Conservation (phyloP, 192 early-diverging fungal genomes). For the Backusella tuberculispora region DNA sequence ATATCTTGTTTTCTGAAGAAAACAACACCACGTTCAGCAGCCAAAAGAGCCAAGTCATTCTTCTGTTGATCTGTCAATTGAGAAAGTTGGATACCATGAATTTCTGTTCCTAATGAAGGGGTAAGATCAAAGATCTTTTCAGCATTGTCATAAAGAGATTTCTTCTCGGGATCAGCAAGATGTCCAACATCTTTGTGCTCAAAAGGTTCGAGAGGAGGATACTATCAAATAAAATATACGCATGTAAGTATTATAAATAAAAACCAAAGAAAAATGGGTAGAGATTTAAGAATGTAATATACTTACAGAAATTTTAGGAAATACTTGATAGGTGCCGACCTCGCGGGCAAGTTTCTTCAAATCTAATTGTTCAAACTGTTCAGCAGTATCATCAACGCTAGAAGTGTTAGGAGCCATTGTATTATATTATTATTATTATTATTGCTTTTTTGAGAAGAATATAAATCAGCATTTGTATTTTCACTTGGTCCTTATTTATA, state of each 20-base stretch:
- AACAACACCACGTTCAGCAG: constrained; percentile 69
- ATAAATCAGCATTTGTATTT: neutral
- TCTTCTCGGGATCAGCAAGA: constrained; percentile 57
- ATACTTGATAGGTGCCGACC: neutral
- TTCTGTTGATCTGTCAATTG: constrained; percentile 63
- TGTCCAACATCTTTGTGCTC: constrained; percentile 39
- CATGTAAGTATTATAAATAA: no score
- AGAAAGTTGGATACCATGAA: constrained; percentile 61
- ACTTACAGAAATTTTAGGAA: constrained; percentile 9
- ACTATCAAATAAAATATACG: neutral
- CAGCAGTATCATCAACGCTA: neutral
- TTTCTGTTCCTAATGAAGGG: constrained; percentile 67
- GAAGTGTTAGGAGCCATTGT: constrained; percentile 13
- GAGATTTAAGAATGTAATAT: neutral
- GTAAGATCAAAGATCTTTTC: constrained; percentile 59
- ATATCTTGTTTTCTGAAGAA: constrained; percentile 72
- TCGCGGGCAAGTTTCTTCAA: constrained; percentile 15
- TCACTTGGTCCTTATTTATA: neutral
- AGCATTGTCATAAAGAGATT: constrained; percentile 56
- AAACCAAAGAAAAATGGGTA: neutral
- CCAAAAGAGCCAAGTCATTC: constrained; percentile 63
- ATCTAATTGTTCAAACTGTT: constrained; percentile 9
- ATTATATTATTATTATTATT: neutral
- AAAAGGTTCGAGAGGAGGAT: constrained; percentile 30
- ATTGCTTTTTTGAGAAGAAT: neutral